phyloP scores from a whole-genome alignment of 805 yeast genomes.

The Sugiyamaella boreocaroliniensis region DNA sequence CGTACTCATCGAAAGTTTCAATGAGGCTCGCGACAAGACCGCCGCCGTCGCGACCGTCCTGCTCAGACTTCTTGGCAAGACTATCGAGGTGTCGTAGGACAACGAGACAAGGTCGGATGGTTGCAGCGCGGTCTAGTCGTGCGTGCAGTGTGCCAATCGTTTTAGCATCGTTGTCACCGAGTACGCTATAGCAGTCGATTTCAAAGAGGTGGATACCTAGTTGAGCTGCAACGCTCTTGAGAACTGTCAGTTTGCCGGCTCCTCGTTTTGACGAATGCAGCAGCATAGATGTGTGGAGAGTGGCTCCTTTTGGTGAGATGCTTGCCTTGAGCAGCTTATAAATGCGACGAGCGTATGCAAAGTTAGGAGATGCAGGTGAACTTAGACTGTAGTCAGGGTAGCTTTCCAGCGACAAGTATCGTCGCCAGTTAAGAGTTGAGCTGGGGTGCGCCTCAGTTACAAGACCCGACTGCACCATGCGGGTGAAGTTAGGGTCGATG shows the following conservation, averaged over 20 bases:
- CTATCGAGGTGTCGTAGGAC: conserved; percentile 69
- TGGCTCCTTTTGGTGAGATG: conserved; percentile 27
- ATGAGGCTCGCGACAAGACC: conserved; percentile 42
- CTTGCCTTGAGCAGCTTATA: conserved; percentile 49
- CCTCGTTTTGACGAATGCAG: conserved; percentile 65
- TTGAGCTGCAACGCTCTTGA: conserved; percentile 46
- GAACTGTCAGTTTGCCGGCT: conserved; percentile 69
- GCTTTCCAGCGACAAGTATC: conserved; percentile 31
- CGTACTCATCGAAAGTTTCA: conserved; percentile 50
- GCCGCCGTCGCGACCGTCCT: conserved; percentile 41
- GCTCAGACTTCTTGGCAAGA: conserved; percentile 60
- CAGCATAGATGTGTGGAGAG: conserved; percentile 55
- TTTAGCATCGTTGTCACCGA: conserved; percentile 68
- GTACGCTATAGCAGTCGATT: conserved; percentile 61
- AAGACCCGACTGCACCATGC: conserved; percentile 63
- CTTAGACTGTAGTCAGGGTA: conserved; percentile 32
- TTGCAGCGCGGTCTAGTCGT: conserved; percentile 56
- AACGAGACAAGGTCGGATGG: conserved; percentile 42
- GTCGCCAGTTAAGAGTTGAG: conserved; percentile 37
- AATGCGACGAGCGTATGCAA: conserved; percentile 46
- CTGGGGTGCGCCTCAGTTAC: conserved; percentile 31
- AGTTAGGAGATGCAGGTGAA: conserved; percentile 41
- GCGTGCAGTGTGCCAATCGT: conserved; percentile 75
- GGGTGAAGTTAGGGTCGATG: conserved; percentile 62
- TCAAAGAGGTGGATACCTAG: conserved; percentile 62